Evolutionary conservation across 441 rosid species (phyloP).

Genomic region (Flueggea neowawraea): DNA sequence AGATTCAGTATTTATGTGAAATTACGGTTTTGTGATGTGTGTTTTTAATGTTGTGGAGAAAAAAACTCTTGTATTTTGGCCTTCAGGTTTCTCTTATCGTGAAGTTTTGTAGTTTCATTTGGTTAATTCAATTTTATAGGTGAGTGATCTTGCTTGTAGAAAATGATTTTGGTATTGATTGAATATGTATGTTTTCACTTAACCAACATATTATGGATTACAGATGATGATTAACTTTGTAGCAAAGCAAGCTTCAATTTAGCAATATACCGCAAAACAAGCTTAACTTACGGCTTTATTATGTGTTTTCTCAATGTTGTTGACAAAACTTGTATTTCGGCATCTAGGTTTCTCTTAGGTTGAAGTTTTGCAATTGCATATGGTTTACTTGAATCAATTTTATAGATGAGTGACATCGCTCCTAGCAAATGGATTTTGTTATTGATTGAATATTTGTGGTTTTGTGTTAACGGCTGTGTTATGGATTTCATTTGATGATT

Average conservation of each 20-base stretch:
- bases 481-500: conserved; percentile 2
- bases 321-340: no score
- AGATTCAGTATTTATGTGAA: no score
- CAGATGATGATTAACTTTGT: conserved; percentile 18
- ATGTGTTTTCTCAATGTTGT: no score
- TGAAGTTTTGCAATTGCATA: not conserved
- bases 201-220: not conserved
- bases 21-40: no score
- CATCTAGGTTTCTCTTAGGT: conserved; percentile 2
- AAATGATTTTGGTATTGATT: not conserved
- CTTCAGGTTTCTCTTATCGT: conserved; percentile 1
- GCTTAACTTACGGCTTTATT: no score
- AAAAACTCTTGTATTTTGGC: no score
- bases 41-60: no score
- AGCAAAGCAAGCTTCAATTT: conserved; percentile 87
- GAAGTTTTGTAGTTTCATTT: not conserved
- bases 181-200: no score
- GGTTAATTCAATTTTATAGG: not conserved
- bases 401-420: not conserved
- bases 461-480: no score
- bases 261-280: conserved; percentile 53
- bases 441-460: no score
- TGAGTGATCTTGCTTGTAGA: not conserved
- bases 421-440: not conserved
- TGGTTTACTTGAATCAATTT: not conserved